These are phyloP conservation scores for Euphorbia lathyris DNA, from an alignment of 345 rosid species.

Conservation along the genomic window DNA sequence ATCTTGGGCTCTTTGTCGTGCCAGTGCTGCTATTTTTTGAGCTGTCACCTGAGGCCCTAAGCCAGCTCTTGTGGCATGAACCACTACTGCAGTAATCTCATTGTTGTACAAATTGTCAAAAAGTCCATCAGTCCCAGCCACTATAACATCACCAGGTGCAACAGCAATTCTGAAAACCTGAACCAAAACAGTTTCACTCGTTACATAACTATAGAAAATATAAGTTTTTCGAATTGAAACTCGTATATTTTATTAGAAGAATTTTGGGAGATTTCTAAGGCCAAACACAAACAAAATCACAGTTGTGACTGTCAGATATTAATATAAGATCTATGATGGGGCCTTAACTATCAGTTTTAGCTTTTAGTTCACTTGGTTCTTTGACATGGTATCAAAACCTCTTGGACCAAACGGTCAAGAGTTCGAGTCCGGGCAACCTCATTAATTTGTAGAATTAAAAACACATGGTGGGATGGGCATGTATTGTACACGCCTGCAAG, in stretches of 20 bases:
- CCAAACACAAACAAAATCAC: not conserved
- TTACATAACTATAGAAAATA: not conserved
- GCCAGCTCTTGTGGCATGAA: conserved; percentile 91
- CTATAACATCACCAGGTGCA: conserved; percentile 87
- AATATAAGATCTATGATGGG: no score
- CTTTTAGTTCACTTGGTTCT: no score
- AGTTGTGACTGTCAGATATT: not conserved
- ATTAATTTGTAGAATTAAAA: no score
- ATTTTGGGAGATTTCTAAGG: not conserved
- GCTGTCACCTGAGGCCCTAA: conserved; percentile 87
- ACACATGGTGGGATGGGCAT: no score
- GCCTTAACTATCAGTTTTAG: no score
- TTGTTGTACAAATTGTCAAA: conserved; percentile 94
- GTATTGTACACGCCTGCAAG: no score
- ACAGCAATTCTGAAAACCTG: conserved; percentile 81
- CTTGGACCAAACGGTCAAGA: no score
- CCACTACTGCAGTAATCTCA: conserved; percentile 93
- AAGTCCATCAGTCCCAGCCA: conserved; percentile 94
- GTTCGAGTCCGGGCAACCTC: no score
- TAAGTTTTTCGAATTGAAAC: not conserved
- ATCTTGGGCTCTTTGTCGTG: conserved; percentile 91
- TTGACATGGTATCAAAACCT: no score
- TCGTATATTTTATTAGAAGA: not conserved
- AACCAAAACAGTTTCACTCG: conserved; percentile 9
- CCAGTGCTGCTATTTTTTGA: conserved; percentile 96